Percentiles rank a stretch among this genome's conserved stretches.
Conservation (phyloP, 2,329 filamentous ascomycete genomes). For the Clarireedia sp. region DNA sequence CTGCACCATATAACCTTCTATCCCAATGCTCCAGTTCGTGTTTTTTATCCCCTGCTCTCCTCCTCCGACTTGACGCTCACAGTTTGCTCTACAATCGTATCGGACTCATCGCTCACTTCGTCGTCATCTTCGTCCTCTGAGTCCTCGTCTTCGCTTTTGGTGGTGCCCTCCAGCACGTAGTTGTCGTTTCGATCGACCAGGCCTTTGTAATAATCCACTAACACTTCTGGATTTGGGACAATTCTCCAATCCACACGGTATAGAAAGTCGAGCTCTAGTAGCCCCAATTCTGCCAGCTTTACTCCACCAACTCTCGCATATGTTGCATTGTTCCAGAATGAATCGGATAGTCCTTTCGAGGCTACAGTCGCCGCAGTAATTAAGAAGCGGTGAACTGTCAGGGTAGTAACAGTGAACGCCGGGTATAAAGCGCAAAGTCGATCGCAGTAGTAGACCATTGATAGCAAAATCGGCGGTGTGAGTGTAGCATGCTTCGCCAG, state of each 20-base stretch:
- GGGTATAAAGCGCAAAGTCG: conserved; percentile 85
- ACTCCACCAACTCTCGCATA: conserved; percentile 93
- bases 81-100: conserved; percentile 26
- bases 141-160: conserved; percentile 9
- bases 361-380: conserved; percentile 95
- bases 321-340: conserved; percentile 96
- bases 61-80: conserved; percentile 13
- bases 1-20: conserved; percentile 11
- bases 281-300: conserved; percentile 77
- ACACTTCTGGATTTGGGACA: conserved; percentile 85
- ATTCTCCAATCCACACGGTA: conserved; percentile 94
- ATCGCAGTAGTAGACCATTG: conserved; percentile 99
- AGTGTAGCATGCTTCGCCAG: conserved; percentile 90
- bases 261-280: conserved; percentile 88
- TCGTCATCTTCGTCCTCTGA: conserved; percentile 11
- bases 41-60: conserved; percentile 1
- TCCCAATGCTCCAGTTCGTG: conserved; percentile 28
- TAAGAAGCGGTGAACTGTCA: conserved; percentile 94
- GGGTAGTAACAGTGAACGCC: conserved; percentile 89
- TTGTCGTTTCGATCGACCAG: conserved; percentile 61
- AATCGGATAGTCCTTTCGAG: conserved; percentile 90
- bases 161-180: conserved; percentile 38
- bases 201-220: conserved; percentile 88
- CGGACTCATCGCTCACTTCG: conserved; percentile 29
- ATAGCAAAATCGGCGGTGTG: conserved; percentile 85